Evolutionary conservation across 176 grass and related monocot genomes (phyloP), one percentile per base, ranked within the genome.

Genomic region (Cenchrus fungigraminus): DNA sequence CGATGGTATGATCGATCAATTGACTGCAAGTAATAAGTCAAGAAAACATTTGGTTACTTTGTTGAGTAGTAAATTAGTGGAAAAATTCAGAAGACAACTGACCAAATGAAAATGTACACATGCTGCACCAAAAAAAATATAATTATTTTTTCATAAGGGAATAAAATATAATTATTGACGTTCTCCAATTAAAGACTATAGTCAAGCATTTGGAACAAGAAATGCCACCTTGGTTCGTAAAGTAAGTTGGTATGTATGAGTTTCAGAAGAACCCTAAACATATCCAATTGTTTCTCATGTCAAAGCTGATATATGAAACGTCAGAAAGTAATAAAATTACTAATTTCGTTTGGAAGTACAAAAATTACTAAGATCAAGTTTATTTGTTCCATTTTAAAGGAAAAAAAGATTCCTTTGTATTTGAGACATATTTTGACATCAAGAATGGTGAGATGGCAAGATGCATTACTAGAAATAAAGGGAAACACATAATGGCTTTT

Each of bases 11-110:
- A 79, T 67, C 15, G 4, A 53, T 86, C 88, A 79, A 83, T 42
- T 34, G 74, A 83, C 84, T 86, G 68, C 58, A 90, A 79, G 29
- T 49, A 90, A 67, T 55, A 31, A 73, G 77, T 42, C 64, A 86
- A 66, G 56, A 78, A 66, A 56, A 66, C 17, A 40, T n/a, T 19
- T 58, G 8, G 49, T 78, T 65, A 78, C 13, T 69, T 19, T 32
- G 22, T 86, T 86, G 13, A 86, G 64, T 34, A 34, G 52, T 12
- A 55, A 81, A 85, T 75, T 8, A 1, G 22, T 89, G 77, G 12
- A 9, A 12, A 46, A 79, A 85, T 32, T 49, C 44, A 81, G 0
- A 77, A 82, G 8, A 80, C 58, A 74, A 65, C 19, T 5, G 15
- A 42, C 12, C 28, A 37, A 79, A 76, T 12, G 19, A 76, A 71